These are phyloP conservation scores for Yamadazyma triangularis DNA, from an alignment of 1,139 yeast genomes.

Conservation along the genomic window DNA sequence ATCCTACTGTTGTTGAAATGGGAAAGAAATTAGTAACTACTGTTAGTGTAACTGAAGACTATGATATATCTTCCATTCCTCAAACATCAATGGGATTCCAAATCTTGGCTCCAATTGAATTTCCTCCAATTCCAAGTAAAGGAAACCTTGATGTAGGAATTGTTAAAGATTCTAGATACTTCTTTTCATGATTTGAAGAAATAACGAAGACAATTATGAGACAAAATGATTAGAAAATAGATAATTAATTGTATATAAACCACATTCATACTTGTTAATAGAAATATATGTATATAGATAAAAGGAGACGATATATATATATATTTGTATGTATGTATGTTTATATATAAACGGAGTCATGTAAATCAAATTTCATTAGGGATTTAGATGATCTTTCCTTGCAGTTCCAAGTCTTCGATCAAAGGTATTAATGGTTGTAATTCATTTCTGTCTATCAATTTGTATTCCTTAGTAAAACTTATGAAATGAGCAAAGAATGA, in stretches of 20 bases:
- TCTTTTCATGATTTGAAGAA: conserved; percentile 47
- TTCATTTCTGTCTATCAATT: conserved; percentile 72
- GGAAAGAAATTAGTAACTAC: conserved; percentile 70
- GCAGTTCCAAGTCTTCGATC: conserved; percentile 75
- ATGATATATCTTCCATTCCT: conserved; percentile 25
- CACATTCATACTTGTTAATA: conserved; percentile 2
- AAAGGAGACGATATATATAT: conserved; percentile 3
- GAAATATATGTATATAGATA: neutral
- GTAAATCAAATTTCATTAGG: conserved; percentile 1
- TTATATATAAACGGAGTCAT: neutral
- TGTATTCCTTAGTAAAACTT: conserved; percentile 81
- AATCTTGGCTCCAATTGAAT: conserved; percentile 55
- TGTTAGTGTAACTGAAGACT: conserved; percentile 54
- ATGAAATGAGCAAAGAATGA: conserved; percentile 96
- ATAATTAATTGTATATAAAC: conserved; percentile 7
- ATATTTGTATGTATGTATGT: conserved; percentile 2
- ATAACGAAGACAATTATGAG: neutral
- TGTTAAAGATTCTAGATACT: conserved; percentile 72
- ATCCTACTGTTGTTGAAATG: conserved; percentile 42
- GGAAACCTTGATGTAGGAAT: conserved; percentile 81
- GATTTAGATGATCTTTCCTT: conserved; percentile 65
- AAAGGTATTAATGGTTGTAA: conserved; percentile 73
- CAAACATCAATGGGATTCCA: conserved; percentile 25
- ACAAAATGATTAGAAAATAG: neutral
- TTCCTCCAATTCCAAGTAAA: conserved; percentile 74